These are phyloP conservation scores for Carpinus viminea DNA, from an alignment of 306 rosid species.

Conservation along the genomic window DNA sequence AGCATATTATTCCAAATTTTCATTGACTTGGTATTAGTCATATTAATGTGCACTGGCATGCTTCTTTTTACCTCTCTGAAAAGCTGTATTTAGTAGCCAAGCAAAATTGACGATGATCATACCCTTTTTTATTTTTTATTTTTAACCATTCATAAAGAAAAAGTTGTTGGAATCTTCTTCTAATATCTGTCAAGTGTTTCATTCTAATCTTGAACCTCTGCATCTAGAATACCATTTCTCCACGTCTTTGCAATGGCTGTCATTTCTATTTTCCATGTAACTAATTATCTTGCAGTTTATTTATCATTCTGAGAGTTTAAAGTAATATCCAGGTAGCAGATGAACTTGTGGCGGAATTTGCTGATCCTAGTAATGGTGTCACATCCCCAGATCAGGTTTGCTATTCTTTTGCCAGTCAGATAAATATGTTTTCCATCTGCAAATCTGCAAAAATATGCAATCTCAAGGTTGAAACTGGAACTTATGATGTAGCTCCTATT, in stretches of 20 bases:
- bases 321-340: conserved; percentile 79
- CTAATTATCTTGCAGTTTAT: background rate
- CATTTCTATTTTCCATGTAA: background rate
- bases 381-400: conserved; percentile 91
- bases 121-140: background rate
- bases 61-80: background rate
- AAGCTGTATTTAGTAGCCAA: background rate
- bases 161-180: background rate
- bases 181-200: background rate
- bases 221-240: background rate
- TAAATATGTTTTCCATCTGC: conserved; percentile 15
- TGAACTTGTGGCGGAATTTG: conserved; percentile 95
- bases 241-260: background rate
- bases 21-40: background rate
- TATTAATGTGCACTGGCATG: background rate
- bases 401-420: conserved; percentile 1
- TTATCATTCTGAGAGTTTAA: conserved; percentile 26
- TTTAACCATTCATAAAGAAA: no score
- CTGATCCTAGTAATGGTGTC: conserved; percentile 67
- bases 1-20: background rate
- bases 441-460: conserved; percentile 17
- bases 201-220: background rate
- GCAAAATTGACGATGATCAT: background rate
- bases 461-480: conserved; percentile 14
- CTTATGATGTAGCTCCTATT: conserved; percentile 23